Evolutionary conservation across 2,329 filamentous ascomycete species (phyloP).

Genomic region (Fusarium coffeatum): DNA sequence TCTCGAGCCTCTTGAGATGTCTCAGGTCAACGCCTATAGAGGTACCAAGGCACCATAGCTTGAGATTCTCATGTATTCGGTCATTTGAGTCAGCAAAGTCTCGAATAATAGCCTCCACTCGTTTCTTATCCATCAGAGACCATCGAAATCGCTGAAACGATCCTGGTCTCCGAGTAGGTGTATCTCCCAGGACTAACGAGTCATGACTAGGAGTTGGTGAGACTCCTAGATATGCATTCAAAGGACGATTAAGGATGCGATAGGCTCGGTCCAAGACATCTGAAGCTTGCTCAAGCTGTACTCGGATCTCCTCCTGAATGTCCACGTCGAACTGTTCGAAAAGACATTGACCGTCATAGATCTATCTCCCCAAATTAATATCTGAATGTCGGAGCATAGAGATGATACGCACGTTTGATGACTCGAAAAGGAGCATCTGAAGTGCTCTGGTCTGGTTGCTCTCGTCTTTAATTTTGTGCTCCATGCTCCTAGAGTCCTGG

Average conservation of each 20-base stretch:
- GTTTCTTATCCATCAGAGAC: not conserved
- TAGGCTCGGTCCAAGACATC: not conserved
- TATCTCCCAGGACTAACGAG: accelerated
- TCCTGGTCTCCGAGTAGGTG: not conserved
- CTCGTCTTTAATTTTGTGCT: not conserved
- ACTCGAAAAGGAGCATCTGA: not conserved
- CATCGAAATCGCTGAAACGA: not conserved
- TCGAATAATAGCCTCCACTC: not conserved
- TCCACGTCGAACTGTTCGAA: not conserved
- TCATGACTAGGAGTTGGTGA: not conserved
- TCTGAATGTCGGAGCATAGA: too few relatives aligned
- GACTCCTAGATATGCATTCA: not conserved
- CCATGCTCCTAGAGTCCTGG: not conserved
- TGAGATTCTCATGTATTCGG: not conserved
- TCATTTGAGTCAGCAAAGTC: not conserved
- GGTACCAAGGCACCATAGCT: not conserved
- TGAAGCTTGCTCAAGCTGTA: not conserved
- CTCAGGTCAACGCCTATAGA: not conserved
- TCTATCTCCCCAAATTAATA: too few relatives aligned
- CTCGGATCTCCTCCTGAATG: not conserved
- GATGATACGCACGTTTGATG: not conserved
- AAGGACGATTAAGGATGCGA: not conserved
- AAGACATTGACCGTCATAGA: not conserved
- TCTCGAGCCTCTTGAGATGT: not conserved
- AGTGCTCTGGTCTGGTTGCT: not conserved